Evolutionary conservation across 371 early-diverging fungal genomes (phyloP).

Genomic region (Mortierella sp.): DNA sequence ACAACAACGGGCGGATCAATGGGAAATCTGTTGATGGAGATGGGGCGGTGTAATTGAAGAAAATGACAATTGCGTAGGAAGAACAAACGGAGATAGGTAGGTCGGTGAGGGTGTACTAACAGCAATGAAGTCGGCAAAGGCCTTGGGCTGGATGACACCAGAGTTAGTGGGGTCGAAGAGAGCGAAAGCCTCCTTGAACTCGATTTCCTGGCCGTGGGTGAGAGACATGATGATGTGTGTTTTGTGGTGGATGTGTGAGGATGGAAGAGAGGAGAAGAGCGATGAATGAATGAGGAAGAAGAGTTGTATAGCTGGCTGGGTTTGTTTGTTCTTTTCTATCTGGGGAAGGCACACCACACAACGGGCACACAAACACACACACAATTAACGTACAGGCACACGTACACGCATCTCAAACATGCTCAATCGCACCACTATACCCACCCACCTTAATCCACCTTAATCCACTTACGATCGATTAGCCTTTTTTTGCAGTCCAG

Average conservation of each 20-base stretch:
- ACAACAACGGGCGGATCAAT: no score
- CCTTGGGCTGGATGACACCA: slow-evolving; percentile 46
- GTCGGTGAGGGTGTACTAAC: slow-evolving; percentile 16
- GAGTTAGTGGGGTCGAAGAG: slow-evolving; percentile 56
- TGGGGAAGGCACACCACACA: no score
- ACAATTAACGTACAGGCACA: no score
- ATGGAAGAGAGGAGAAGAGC: slow-evolving; percentile 4
- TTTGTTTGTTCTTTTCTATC: no score
- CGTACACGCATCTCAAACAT: no score
- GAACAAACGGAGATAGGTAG: not conserved
- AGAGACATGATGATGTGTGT: slow-evolving; percentile 23
- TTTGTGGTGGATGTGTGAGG: not conserved
- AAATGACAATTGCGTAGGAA: not conserved
- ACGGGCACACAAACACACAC: not conserved
- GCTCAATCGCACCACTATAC: no score
- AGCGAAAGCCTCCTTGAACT: slow-evolving; percentile 53
- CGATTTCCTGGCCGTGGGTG: slow-evolving; percentile 45
- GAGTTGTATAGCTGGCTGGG: not conserved
- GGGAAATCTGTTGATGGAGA: no score
- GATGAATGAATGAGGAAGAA: not conserved
- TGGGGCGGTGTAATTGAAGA: not conserved
- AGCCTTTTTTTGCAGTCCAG: no score
- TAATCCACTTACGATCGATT: no score
- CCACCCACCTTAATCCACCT: no score
- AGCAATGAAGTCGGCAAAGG: slow-evolving; percentile 45